Evolutionary conservation across 805 yeast species (phyloP), one percentile per base, ranked within the genome.

Genomic region (Lachancea nothofagi): DNA sequence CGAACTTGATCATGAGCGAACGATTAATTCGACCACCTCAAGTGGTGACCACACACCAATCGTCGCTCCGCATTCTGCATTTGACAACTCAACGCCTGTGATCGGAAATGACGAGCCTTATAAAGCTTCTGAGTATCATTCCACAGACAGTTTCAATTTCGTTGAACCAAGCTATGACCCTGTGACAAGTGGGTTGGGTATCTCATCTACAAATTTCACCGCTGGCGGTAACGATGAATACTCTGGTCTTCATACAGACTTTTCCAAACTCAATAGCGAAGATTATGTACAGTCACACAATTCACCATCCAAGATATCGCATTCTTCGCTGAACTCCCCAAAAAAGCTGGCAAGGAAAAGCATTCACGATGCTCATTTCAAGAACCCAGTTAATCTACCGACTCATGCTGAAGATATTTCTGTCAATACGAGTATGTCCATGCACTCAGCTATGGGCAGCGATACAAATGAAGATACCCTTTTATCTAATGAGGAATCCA

Each of bases 51-150:
- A n/a, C 6, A 35, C 38, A 3, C 46, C 46, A 10, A 33, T 43
- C 5, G 41, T 39, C 7, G 33, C 32, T 6, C 33, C 42, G 15
- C 15, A 29, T 5, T 17, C 35, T 3, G 22, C 12, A n/a, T 38
- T 43, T 13, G 43, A 30, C 24, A 24, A 10, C 3, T 10, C 26
- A 3, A 43, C 46, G 7, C 46, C 46, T 12, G 36, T 29, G 3
- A 6, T 36, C 33, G 18, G 17, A 18, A 18, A 3, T 13, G 14
- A 22, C 17, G 34, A 13, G 15, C 4, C 15, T 14, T 5, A 10
- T 4, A 23, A 6, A 12, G 18, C 13, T 15, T 12, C 2, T 14
- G 40, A 29, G 19, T 25, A 14, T 8, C 29, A 20, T 7, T 32
- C 37, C 2, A 33, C 38, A 5, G 42, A 38, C n/a, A 30, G 38